Conservation (phyloP, 2,329 filamentous ascomycete genomes). For the Aaosphaeria pasadenensis region DNA sequence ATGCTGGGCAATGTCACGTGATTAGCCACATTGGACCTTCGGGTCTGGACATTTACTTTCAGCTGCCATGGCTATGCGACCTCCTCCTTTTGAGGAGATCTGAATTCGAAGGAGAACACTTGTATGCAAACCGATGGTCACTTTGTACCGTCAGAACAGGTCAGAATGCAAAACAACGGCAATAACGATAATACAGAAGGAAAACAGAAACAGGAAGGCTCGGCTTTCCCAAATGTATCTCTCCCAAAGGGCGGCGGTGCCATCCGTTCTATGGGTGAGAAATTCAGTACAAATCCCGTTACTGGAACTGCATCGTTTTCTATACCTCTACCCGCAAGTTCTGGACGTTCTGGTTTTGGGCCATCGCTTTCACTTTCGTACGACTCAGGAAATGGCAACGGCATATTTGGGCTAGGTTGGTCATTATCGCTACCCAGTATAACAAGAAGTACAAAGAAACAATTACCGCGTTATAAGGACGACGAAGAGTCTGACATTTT, state of each 20-base stretch:
- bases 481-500: neutral
- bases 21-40: too few species aligned
- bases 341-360: neutral
- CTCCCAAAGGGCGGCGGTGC: neutral
- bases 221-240: neutral
- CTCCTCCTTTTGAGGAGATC: too few species aligned
- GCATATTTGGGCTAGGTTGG: neutral
- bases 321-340: neutral
- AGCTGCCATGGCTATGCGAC: too few species aligned
- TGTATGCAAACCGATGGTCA: too few species aligned
- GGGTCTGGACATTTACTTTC: too few species aligned
- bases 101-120: too few species aligned
- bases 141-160: too few species aligned
- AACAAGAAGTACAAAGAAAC: neutral
- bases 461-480: neutral
- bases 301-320: neutral
- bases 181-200: too few species aligned
- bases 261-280: neutral
- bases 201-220: too few species aligned
- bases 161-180: too few species aligned
- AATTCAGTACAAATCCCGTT: neutral
- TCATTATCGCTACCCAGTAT: neutral
- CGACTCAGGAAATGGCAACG: neutral
- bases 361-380: neutral
- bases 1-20: too few species aligned